Base-by-base conservation (phyloP, 163 green algal species). In the Picocystis sp. region DNA sequence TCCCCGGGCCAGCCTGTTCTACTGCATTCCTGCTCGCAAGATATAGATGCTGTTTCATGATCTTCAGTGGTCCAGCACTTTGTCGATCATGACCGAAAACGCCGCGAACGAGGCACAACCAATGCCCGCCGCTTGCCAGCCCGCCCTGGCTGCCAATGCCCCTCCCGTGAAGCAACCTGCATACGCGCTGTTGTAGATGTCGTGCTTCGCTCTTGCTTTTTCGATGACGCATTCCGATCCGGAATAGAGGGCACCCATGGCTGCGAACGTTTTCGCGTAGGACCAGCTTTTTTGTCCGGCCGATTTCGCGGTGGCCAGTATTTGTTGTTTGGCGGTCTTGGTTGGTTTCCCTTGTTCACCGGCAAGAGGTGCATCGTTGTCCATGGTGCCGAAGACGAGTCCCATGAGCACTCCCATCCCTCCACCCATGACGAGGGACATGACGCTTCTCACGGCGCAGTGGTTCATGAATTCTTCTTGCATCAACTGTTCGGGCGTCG, bases 171-270 rank as follows among this genome's bases (percentile, higher is more conserved):
- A 73, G 56, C 86, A 96, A 0, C 89, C 89, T 0, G 87, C 84
- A 49, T 91, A 80, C 43, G 85, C 65, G 6, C 70, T 80, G 67
- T 98, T 98, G 43, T 73, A 80, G 13, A 76, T 78, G 67, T 98
- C 89, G 57, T 95, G 87, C 66, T 83, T 91, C 13, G 81, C 89
- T 19, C 47, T 57, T 29, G 58, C 57, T 58, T 86, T 91, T 61
- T 98, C 89, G 3, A 96, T 86, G 12, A 95, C 63, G 56, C 89
- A 98, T 69, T 98, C 89, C 45, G 74, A 84, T 22, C 84, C 84
- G 6, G 82, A 79, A 69, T 90, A 98, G 12, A 98, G 60, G 1
- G 80, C 69, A 0, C 89, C 89, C 67, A 98, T 85, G n/a, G 72
- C 63, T 2, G 73, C 85, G 72, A 98, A 98, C 10, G 78, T 83